Evolutionary conservation across 2,329 filamentous ascomycete species (phyloP).

Genomic region (Botrytis galanthina): DNA sequence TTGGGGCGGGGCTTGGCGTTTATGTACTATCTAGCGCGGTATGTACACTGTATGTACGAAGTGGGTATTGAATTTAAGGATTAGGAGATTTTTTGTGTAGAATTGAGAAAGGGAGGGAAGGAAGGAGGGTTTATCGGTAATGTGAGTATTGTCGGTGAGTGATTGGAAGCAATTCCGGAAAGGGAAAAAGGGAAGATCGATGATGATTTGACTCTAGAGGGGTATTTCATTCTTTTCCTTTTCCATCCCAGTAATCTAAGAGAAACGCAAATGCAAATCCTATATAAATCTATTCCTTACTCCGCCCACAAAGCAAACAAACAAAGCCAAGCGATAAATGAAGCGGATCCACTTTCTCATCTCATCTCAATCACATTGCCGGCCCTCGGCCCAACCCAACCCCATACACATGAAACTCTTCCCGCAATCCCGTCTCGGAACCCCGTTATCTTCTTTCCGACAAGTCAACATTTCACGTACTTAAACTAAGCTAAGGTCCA

Average conservation of each 20-base stretch:
- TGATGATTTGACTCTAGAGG: background rate
- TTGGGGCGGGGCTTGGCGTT: background rate
- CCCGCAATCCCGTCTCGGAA: constrained; percentile 9
- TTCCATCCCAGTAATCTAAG: background rate
- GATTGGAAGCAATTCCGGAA: background rate
- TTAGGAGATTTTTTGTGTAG: background rate
- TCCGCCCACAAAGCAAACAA: background rate
- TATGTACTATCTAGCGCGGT: background rate
- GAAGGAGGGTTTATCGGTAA: background rate
- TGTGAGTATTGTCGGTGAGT: background rate
- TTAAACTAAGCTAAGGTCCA: background rate
- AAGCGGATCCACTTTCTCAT: background rate
- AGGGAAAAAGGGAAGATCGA: background rate
- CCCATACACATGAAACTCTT: background rate
- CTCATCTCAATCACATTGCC: background rate
- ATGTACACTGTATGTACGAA: background rate
- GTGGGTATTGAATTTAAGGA: background rate
- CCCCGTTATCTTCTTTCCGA: background rate
- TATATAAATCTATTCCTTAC: background rate
- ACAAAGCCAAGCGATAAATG: background rate
- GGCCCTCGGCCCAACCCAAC: background rate
- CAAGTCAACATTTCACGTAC: background rate
- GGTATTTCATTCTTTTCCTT: background rate
- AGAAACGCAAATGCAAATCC: background rate
- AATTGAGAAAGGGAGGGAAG: background rate